Evolutionary conservation across 225 moss, liverwort and hornwort genomes (phyloP), one percentile per base, ranked within the genome.

Genomic region (Takakia lepidozioides): DNA sequence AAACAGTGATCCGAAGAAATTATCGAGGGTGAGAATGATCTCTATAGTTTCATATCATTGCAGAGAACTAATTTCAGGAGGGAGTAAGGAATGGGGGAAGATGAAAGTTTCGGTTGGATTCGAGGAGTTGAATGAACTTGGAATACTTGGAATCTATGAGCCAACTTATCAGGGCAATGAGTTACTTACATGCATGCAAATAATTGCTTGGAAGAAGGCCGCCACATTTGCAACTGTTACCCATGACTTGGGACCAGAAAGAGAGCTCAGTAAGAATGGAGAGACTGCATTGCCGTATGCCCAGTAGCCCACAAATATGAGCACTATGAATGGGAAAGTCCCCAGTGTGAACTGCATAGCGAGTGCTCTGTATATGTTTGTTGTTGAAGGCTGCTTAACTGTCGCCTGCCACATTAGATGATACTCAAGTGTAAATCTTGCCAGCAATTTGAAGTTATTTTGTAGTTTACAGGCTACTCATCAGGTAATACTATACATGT

Each of bases 261-360:
- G 48, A 0, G 73, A 69, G n/a, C 63, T 65, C 0, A 73, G 15
- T 45, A 73, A 17, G 54, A 67, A 72, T 0, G 69, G 65, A 0
- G 45, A 21, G 0, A 65, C 64, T 0, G 1, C 28, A 29, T 64
- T 68, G 19, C 78, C 78, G 1, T 78, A 78, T 0, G 78, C 73
- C 78, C 78, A 78, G 4, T 69, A 78, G 8, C 72, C 72, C 0
- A 73, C 48, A 15, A 78, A 69, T 1, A 57, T 61, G 30, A 69
- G 22, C 57, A 72, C 25, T 36, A 78, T 29, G 41, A 78, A 60
- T 1, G 65, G 72, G 51, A 73, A 58, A 25, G 61, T 59, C n/a
- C 68, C 68, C 1, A 39, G 48, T 0, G 68, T 72, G 49, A 78
- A 60, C 23, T 78, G 77, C 46, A 73, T 10, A n/a, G 39, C 10